A percentile compares a stretch with the other conserved stretches of the same genome.
Conservation (phyloP, 495 filamentous ascomycete species). For the Diplogelasinospora grovesii region DNA sequence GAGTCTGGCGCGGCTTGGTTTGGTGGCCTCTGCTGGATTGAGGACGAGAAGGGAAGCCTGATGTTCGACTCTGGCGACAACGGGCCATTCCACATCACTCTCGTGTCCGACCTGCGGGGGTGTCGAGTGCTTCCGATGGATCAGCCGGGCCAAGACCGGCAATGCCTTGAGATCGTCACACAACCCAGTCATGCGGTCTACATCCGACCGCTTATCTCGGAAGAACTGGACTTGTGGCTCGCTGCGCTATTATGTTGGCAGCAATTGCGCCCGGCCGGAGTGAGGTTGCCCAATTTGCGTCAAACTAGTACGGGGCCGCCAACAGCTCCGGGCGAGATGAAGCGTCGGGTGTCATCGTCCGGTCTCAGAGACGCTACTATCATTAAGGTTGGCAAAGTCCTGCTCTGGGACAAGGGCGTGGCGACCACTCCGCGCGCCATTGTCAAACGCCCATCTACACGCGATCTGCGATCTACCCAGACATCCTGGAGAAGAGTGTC, state of each 20-base stretch:
- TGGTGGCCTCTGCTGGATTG: slow-evolving; percentile 56
- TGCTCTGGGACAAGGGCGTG: slow-evolving; percentile 73
- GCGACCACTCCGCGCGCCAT: slow-evolving; percentile 48
- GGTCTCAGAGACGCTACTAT: slow-evolving; percentile 70
- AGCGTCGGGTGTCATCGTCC: slow-evolving; percentile 59
- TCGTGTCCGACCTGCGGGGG: slow-evolving; percentile 77
- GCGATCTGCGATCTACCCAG: slow-evolving; percentile 33
- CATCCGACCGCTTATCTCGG: slow-evolving; percentile 63
- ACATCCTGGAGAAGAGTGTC: slow-evolving; percentile 77
- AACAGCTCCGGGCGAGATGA: slow-evolving; percentile 48
- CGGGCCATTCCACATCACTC: slow-evolving; percentile 39
- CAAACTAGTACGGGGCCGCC: slow-evolving; percentile 13
- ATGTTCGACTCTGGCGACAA: slow-evolving; percentile 53
- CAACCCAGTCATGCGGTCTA: slow-evolving; percentile 64
- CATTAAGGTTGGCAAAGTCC: slow-evolving; percentile 94
- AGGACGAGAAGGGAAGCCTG: slow-evolving; percentile 58
- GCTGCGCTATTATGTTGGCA: slow-evolving; percentile 93
- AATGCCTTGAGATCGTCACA: slow-evolving; percentile 76
- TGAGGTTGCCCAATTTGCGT: slow-evolving; percentile 23
- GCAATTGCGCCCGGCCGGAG: slow-evolving; percentile 58
- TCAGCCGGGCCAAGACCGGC: slow-evolving; percentile 53
- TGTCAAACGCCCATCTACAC: slow-evolving; percentile 41
- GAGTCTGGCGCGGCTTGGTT: slow-evolving; percentile 51
- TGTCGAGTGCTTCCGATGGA: slow-evolving; percentile 71
- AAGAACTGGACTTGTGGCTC: slow-evolving; percentile 86